A percentile compares a stretch with the other conserved stretches of the same genome.
phyloP scores from a whole-genome alignment of 768 basidiomycete genomes.

The Galerina marginata region DNA sequence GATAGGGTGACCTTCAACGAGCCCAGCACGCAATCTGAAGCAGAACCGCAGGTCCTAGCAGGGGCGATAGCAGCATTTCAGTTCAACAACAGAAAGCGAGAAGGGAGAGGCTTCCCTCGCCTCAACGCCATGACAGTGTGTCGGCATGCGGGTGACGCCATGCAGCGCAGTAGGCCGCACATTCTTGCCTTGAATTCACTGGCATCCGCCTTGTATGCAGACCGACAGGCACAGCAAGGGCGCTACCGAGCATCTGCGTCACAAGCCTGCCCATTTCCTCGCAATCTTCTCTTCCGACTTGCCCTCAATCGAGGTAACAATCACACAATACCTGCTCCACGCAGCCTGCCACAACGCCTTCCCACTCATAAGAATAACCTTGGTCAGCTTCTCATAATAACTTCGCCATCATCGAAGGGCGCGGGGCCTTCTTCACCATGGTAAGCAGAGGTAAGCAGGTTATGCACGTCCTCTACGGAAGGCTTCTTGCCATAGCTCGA shows the following conservation, averaged over 20 bases:
- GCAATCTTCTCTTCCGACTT: conserved; percentile 57
- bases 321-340: conserved; percentile 84
- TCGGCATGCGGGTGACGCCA: conserved; percentile 83
- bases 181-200: conserved; percentile 61
- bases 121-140: conserved; percentile 42
- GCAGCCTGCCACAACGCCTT: conserved; percentile 96
- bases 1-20: too few species aligned
- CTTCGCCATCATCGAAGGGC: conserved; percentile 96
- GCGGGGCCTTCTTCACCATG: conserved; percentile 90
- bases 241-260: conserved; percentile 89
- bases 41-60: conserved; percentile 32
- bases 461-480: conserved; percentile 98
- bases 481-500: conserved; percentile 98
- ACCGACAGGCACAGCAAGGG: conserved; percentile 91
- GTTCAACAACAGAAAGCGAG: conserved; percentile 32
- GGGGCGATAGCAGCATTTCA: conserved; percentile 38
- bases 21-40: too few species aligned
- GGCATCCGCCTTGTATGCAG: conserved; percentile 50
- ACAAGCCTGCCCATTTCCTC: conserved; percentile 77
- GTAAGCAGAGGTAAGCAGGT: conserved; percentile 65
- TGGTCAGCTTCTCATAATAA: conserved; percentile 97
- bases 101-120: conserved; percentile 14
- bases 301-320: conserved; percentile 74
- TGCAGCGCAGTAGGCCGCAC: conserved; percentile 84
- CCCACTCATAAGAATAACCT: conserved; percentile 94